Base-by-base conservation (phyloP, 148 eudicot species). In the Simmondsia chinensis region DNA sequence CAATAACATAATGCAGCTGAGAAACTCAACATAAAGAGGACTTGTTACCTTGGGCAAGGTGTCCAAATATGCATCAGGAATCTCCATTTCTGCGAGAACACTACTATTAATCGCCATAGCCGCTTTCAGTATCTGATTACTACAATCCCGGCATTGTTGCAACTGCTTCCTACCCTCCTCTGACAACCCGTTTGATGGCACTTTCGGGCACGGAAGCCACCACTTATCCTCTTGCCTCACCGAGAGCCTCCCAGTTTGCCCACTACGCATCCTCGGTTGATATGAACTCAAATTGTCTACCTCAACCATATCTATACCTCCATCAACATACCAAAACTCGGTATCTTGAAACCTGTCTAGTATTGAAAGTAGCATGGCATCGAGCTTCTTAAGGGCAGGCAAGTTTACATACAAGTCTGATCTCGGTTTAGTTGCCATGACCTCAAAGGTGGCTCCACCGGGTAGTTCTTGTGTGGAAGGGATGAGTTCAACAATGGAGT, bases 291-390 rank as follows among this genome's bases (percentile, higher is more conserved):
- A 32, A 21, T 59, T 48, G 22, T 64, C 73, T 5, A 39, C 59
- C 20, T 68, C 72, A 23, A 65, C 52, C 17, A 56, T 43, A 37
- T 57, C 35, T 48, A 65, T 33, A 9, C 83, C 83, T 23, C 80
- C 61, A 37, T 81, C 89, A 33, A 68, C 76, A 44, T 80, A 76
- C 54, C 69, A 71, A 55, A 80, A 80, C 59, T 80, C 89, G 0
- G 59, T 68, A 31, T 76, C 80, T 18, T 60, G 61, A 60, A 81
- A 77, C 40, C 80, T 80, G 36, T 81, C 83, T 35, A 56, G 46
- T 54, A 56, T 36, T 26, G 31, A 11, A 42, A 52, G 11, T 34
- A 51, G 22, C 64, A 59, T 59, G 2, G 48, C 48, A 42, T 59
- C 64, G n/a, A 59, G 33, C 50, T 59, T 59, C 43, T 50, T 50